These are phyloP conservation scores for Vigna mungo DNA, from an alignment of 306 rosid species.

Conservation along the genomic window DNA sequence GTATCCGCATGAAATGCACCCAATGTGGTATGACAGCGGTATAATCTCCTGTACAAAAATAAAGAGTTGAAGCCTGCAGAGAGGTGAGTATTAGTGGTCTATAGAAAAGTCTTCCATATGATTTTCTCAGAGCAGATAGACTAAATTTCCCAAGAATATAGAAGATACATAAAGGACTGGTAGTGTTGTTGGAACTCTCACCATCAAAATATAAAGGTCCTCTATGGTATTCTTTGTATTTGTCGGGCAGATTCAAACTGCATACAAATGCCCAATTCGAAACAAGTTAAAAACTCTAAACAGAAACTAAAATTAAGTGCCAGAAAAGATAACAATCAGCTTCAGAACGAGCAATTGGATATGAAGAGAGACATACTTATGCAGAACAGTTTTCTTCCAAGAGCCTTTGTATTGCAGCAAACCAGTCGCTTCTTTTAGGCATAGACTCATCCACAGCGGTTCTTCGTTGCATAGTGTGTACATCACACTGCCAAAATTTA, in stretches of 20 bases:
- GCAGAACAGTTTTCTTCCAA: conserved; percentile 88
- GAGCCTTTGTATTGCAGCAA: conserved; percentile 79
- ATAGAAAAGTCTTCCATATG: not conserved
- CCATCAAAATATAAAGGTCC: conserved; percentile 74
- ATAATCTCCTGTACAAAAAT: conserved; percentile 84
- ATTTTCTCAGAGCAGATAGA: conserved; percentile 6
- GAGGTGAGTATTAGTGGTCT: conserved; percentile 27
- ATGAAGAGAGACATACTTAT: conserved; percentile 57
- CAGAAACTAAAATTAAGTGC: conserved; percentile 21
- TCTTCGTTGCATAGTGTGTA: conserved; percentile 90
- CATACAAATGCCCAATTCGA: conserved; percentile 45
- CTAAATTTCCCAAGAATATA: conserved; percentile 6
- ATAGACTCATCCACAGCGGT: conserved; percentile 86
- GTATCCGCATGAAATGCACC: conserved; percentile 66
- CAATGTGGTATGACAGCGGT: conserved; percentile 80
- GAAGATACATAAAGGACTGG: conserved; percentile 1
- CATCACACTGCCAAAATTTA: conserved; percentile 70
- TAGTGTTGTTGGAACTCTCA: conserved; percentile 43
- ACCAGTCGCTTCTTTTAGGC: conserved; percentile 68
- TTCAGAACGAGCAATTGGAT: conserved; percentile 9
- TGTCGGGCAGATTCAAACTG: conserved; percentile 66
- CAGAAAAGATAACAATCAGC: not conserved
- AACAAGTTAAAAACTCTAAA: conserved; percentile 11
- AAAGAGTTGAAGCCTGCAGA: conserved; percentile 87
- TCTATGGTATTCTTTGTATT: conserved; percentile 46